These are phyloP conservation scores for Domatiomyces catenatus DNA, from an alignment of 2,329 filamentous ascomycete species.

Conservation along the genomic window DNA sequence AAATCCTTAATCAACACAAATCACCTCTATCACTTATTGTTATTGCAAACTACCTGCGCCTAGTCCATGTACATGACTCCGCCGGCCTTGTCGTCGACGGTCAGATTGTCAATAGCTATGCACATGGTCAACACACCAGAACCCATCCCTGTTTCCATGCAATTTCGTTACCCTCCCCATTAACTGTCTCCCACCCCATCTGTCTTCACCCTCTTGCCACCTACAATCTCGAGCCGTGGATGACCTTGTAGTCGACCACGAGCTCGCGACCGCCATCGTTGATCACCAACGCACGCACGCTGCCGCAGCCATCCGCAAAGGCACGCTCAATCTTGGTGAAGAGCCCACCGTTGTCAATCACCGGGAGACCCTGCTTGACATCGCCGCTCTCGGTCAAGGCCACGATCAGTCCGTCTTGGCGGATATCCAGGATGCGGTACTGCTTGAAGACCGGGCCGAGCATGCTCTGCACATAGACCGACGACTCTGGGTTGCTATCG, in stretches of 20 bases:
- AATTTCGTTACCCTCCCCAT: neutral
- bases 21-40: neutral
- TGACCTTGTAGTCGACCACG: constrained; percentile 96
- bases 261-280: constrained; percentile 86
- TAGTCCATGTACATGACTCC: neutral
- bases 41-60: neutral
- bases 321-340: constrained; percentile 64
- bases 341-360: constrained; percentile 89
- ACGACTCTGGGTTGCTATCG: constrained; percentile 90
- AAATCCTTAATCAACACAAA: neutral
- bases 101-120: neutral
- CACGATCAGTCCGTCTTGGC: constrained; percentile 64
- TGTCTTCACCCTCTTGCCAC: neutral
- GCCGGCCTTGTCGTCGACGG: neutral
- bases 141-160: neutral
- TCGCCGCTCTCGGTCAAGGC: constrained; percentile 99
- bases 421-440: constrained; percentile 97
- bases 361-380: constrained; percentile 89
- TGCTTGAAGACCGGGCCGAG: constrained; percentile 99
- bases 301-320: constrained; percentile 84
- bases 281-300: constrained; percentile 88
- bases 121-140: neutral
- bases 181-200: neutral
- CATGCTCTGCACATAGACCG: constrained; percentile 98
- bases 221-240: constrained; percentile 61